Base-by-base conservation (phyloP, 371 early-diverging fungal genomes). In the Rhizopus delemar region DNA sequence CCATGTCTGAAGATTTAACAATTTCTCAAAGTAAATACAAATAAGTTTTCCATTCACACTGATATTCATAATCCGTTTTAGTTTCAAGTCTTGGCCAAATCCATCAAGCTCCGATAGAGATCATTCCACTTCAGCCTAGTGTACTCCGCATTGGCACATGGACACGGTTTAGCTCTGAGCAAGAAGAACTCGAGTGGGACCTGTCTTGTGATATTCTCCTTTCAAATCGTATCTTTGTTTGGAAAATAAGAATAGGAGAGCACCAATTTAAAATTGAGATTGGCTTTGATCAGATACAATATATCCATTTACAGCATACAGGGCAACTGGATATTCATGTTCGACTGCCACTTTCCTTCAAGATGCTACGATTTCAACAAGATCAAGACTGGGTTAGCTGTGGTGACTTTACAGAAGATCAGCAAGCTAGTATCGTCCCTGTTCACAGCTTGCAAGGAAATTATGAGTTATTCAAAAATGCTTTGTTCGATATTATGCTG, bases 361-460 rank as follows among this genome's bases (percentile, higher is more conserved):
- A 64, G 8, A 75, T 75, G 75, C 65, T 64, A 53, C 66, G 69
- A 38, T 46, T 48, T 31, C 60, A 57, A 2, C 48, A 65, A 45
- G 68, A 69, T 12, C 36, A 59, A 12, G 46, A 65, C 16, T 75
- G 75, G 75, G 56, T 70, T 3, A 72, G 63, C n/a, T 75, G 75
- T 29, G 69, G 70, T 13, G 75, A 75, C 49, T 75, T 75, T 46
- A 68, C 73, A 3, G 70, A 75, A 54, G 67, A 65, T 9, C 59
- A 63, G 3, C 75, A 75, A 51, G 75, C 75, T 2, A 70, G 63
- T 34, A 35, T 53, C 0, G 59, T 60, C 39, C 9, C 35, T 3
- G 13, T 68, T 0, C 75, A 75, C 34, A 53, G 65, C 16, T 50
- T 75, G 46, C 70, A 69, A 56, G 72, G 72, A 43, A 62, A 54